phyloP scores from a whole-genome alignment of 1,139 yeast species.

The Kurtzmaniella natalensis region DNA sequence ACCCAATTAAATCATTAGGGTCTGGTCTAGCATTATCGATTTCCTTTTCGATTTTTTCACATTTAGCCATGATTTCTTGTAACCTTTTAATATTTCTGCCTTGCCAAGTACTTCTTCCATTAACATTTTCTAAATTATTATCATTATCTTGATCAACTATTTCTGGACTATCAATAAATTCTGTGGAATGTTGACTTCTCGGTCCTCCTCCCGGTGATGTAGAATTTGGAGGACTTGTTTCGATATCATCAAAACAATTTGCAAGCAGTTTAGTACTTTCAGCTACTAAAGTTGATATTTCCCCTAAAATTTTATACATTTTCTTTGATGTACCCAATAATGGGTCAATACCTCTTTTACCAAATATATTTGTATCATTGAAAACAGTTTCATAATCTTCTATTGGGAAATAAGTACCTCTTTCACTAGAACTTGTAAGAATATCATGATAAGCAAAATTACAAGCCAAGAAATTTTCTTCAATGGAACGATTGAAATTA shows the following conservation, averaged over 20 bases:
- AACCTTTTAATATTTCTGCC: neutral
- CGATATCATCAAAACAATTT: neutral
- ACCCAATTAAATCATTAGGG: conserved; percentile 40
- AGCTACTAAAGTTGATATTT: conserved; percentile 58
- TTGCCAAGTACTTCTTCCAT: neutral
- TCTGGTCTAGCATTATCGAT: conserved; percentile 56
- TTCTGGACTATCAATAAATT: too few relatives aligned
- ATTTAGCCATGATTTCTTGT: conserved; percentile 19
- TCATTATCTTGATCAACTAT: neutral
- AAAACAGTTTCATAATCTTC: conserved; percentile 55
- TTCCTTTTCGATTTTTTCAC: conserved; percentile 43
- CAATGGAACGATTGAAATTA: conserved; percentile 48
- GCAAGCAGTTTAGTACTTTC: conserved; percentile 33
- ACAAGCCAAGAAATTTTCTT: conserved; percentile 70
- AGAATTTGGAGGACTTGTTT: too few relatives aligned
- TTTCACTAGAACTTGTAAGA: conserved; percentile 55
- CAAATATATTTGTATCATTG: conserved; percentile 26
- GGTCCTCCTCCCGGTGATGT: conserved; percentile 2
- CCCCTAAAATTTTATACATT: conserved; percentile 61
- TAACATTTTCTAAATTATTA: neutral
- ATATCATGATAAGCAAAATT: conserved; percentile 82
- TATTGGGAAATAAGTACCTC: conserved; percentile 55
- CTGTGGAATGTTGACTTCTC: conserved; percentile 3
- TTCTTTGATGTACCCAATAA: conserved; percentile 70
- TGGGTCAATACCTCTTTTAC: conserved; percentile 54